Evolutionary conservation across 768 basidiomycete species (phyloP), one percentile per base, ranked within the genome.

Genomic region (Trametes sanguinea): DNA sequence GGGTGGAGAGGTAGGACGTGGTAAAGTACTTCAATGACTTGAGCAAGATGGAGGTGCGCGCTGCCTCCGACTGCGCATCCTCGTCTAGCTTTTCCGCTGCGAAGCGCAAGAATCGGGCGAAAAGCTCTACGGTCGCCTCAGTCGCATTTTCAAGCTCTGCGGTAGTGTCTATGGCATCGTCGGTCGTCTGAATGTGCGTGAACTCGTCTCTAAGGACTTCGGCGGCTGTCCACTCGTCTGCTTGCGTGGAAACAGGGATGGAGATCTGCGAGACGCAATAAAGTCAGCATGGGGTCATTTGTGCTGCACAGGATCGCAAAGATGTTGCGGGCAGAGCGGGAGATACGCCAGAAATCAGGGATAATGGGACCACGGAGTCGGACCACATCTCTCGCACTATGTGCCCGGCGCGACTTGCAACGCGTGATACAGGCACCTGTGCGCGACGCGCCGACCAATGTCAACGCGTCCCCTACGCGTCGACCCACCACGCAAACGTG

Each of bases 191-290:
- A 57, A 81, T 74, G 74, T 92, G 85, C 58, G 81, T 76, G 73
- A 96, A 98, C 62, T 95, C 92, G 70, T 97, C 94, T 70, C 90
- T 82, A 60, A 96, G 85, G 70, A 95, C 86, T 77, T 96, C 94
- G 54, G 95, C 94, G 56, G 87, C 84, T 71, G 94, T 92, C 95
- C 95, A 97, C 75, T 93, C 86, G 75, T 94, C 86, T 66, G 80
- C 65, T 42, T 79, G 77, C n/a, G 91, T 87, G 48, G 93, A 88
- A 61, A 97, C 90, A 48, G 92, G 94, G 74, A 98, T 87, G 64
- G 90, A 88, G 63, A 96, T 75, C 92, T 94, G 65, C 16, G 43
- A 29, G 13, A 67, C 51, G 45, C 47, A 14, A 51, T 45, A 45
- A 48, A 7, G 57, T 63, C 14, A 63, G 62, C 32, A 52, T 14